Evolutionary conservation across 2,329 filamentous ascomycete genomes (phyloP).

Genomic region (Harringtonia aguacate): DNA sequence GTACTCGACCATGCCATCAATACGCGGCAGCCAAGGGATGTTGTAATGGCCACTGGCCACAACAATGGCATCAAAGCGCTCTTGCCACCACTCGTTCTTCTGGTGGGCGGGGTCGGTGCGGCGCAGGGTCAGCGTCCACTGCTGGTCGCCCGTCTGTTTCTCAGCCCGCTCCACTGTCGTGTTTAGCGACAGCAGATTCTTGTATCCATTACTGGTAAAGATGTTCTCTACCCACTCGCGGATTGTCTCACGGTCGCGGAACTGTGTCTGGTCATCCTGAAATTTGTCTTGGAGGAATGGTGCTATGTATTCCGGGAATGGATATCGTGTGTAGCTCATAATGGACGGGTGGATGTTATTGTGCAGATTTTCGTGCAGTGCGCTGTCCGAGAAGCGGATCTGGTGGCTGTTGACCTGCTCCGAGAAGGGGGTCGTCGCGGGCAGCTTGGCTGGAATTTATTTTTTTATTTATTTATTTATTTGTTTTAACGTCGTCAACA

Average conservation of each 20-base stretch:
- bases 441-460: constrained; percentile 36
- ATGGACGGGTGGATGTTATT: constrained; percentile 49
- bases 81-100: constrained; percentile 48
- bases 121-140: constrained; percentile 41
- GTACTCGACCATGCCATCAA: constrained; percentile 36
- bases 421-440: constrained; percentile 30
- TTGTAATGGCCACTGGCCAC: constrained; percentile 59
- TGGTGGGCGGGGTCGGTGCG: constrained; percentile 13
- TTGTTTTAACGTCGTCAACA: no score
- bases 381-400: constrained; percentile 1
- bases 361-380: constrained; percentile 22
- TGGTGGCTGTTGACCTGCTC: constrained; percentile 4
- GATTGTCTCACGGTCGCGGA: constrained; percentile 48
- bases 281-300: no score
- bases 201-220: constrained; percentile 20
- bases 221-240: constrained; percentile 41
- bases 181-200: constrained; percentile 37
- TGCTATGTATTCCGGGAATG: constrained; percentile 26
- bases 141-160: constrained; percentile 19
- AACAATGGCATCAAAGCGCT: constrained; percentile 52
- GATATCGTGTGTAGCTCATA: constrained; percentile 42
- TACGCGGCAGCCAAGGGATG: constrained; percentile 38
- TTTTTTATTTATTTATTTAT: no score
- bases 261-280: constrained; percentile 48
- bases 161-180: constrained; percentile 52